Base-by-base conservation (phyloP, 495 filamentous ascomycete genomes). In the Acidomyces sp. region DNA sequence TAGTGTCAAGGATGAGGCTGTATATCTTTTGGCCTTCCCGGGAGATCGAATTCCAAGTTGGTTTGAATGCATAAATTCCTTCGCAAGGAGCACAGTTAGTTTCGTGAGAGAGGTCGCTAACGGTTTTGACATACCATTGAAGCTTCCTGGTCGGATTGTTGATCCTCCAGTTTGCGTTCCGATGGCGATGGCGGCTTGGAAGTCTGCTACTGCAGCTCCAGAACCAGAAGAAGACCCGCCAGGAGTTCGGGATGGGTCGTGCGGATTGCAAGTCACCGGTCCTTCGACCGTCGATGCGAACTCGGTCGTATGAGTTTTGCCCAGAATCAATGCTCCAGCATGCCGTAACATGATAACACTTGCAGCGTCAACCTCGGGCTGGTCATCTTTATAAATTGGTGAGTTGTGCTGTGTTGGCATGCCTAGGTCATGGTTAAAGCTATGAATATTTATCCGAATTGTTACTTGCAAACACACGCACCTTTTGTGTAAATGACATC, bases 401-500 rank as follows among this genome's bases (percentile, higher is more conserved):
- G 68, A 72, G 46, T 65, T 66, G 43, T 67, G 60, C 25, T 63
- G 51, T 6, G 70, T 72, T 15, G 69, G 70, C 65, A 71, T 70
- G 48, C 16, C 26, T 69, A 64, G 64, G 20, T 34, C 16, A 17
- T 19, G 1, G 15, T 1, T 34, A 15, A 5, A 34, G 1, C 1
- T 17, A 19, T 34, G 31, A n/a, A n/a, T n/a, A n/a, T n/a, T n/a
- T n/a, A n/a, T n/a, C n/a, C n/a, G 31, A 34, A n/a, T 1, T 34
- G 20, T 9, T 15, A 15, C 20, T 18, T 68, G n/a, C n/a, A n/a
- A n/a, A n/a, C n/a, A n/a, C n/a, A n/a, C 26, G 7, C 7, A 28
- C 63, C 68, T 61, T 68, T 74, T 0, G 74, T 78, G 25, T 67
- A 56, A 18, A 75, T 71, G 3, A 75, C 60, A 61, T 77, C 74